phyloP scores from a whole-genome alignment of 441 rosid species.

The Euphorbia celastroides region DNA sequence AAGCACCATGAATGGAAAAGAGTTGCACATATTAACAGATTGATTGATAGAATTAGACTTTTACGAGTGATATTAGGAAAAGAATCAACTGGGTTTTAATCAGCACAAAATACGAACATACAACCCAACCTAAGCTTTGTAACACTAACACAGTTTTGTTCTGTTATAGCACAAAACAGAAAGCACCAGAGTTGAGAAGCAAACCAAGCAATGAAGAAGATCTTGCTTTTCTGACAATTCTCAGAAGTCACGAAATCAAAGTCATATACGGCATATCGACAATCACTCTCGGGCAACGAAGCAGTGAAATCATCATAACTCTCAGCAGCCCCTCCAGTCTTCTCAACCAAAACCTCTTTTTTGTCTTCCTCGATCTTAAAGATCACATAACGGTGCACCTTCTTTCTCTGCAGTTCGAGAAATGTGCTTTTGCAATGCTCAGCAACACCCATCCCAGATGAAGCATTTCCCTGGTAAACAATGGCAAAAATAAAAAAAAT shows the following conservation, averaged over 20 bases:
- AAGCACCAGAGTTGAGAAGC: constrained; percentile 19
- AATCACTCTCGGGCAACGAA: constrained; percentile 55
- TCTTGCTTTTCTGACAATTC: constrained; percentile 59
- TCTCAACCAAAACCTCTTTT: constrained; percentile 72
- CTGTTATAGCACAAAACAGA: too few relatives aligned
- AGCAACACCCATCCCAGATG: constrained; percentile 76
- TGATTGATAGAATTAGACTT: too few relatives aligned
- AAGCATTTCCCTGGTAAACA: too few relatives aligned
- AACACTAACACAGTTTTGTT: too few relatives aligned
- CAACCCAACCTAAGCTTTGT: too few relatives aligned
- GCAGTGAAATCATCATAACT: constrained; percentile 49
- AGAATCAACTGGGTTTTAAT: too few relatives aligned
- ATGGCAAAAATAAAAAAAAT: too few relatives aligned
- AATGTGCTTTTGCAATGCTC: constrained; percentile 52
- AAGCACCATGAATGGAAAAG: too few relatives aligned
- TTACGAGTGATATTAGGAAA: too few relatives aligned
- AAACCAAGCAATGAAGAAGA: constrained; percentile 70
- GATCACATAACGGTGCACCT: constrained; percentile 67
- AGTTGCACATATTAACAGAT: too few relatives aligned
- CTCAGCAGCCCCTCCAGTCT: constrained; percentile 74
- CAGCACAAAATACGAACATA: too few relatives aligned
- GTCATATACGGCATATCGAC: constrained; percentile 60
- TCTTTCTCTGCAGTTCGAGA: constrained; percentile 73
- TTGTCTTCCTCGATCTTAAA: constrained; percentile 77
- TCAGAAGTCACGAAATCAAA: constrained; percentile 58